Percentiles rank a stretch among this genome's conserved stretches.
phyloP scores from a whole-genome alignment of 1,284 basidiomycete species.

The Cryptococcus hybrid region DNA sequence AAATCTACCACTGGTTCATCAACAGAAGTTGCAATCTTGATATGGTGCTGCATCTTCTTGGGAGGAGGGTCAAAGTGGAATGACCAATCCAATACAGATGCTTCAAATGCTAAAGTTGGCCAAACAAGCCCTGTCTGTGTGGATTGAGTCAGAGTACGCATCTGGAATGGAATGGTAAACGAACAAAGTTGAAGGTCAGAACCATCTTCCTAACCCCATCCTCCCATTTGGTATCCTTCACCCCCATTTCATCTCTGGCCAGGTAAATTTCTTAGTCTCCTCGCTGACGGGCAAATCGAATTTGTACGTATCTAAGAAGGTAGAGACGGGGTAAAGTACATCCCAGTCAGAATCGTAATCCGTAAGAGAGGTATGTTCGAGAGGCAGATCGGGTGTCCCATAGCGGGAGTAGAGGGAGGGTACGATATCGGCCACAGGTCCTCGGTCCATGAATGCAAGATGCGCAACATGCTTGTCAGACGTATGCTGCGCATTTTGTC shows the following conservation, averaged over 20 bases:
- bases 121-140: constrained; percentile 34
- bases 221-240: constrained; percentile 51
- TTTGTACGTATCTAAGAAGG: constrained; percentile 44
- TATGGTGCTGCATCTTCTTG: constrained; percentile 75
- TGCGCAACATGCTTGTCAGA: constrained; percentile 73
- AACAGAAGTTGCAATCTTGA: constrained; percentile 61
- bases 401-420: constrained; percentile 63
- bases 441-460: constrained; percentile 78
- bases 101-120: constrained; percentile 84
- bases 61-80: constrained; percentile 71
- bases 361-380: constrained; percentile 34
- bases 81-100: constrained; percentile 84
- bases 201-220: constrained; percentile 63
- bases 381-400: constrained; percentile 31
- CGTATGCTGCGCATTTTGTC: constrained; percentile 58
- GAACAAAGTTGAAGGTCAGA: constrained; percentile 73
- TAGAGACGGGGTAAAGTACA: constrained; percentile 78
- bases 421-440: constrained; percentile 53
- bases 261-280: constrained; percentile 58
- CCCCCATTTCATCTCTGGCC: constrained; percentile 30
- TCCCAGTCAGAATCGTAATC: constrained; percentile 68
- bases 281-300: constrained; percentile 54
- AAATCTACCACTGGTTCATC: constrained; percentile 37
- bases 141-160: neutral
- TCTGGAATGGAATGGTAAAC: constrained; percentile 26